These are phyloP conservation scores for Metschnikowia shivogae DNA, from an alignment of 805 yeast species.

Conservation along the genomic window DNA sequence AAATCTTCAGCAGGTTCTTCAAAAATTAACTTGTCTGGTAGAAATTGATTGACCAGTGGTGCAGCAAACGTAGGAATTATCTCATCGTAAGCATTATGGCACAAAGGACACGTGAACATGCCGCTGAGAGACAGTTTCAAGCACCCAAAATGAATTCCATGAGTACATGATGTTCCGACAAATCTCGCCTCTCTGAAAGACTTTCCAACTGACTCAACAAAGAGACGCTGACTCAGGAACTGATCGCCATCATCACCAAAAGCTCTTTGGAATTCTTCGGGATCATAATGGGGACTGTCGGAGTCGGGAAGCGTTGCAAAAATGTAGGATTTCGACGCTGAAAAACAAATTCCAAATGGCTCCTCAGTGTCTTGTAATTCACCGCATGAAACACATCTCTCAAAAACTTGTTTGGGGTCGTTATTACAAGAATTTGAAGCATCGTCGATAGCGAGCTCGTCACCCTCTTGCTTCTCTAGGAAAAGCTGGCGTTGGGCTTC, in stretches of 20 bases:
- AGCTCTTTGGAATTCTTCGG: constrained; percentile 17
- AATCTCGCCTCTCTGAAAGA: constrained; percentile 11
- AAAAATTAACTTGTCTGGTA: neutral
- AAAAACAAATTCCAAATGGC: constrained; percentile 57
- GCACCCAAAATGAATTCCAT: constrained; percentile 49
- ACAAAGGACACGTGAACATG: constrained; percentile 45
- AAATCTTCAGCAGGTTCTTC: neutral
- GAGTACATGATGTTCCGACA: constrained; percentile 37
- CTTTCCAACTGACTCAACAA: constrained; percentile 15
- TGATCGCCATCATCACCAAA: constrained; percentile 15
- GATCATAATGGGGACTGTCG: constrained; percentile 4
- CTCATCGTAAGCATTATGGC: constrained; percentile 39
- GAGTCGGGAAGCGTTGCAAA: constrained; percentile 45
- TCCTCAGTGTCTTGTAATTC: constrained; percentile 29
- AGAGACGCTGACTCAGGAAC: neutral
- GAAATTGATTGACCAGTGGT: neutral
- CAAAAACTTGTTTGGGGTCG: neutral
- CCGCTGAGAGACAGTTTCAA: constrained; percentile 22
- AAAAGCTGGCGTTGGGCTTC: constrained; percentile 49
- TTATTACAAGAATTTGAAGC: neutral
- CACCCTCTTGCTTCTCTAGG: constrained; percentile 28
- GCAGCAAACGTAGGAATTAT: neutral
- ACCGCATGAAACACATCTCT: constrained; percentile 25
- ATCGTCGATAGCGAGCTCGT: neutral
- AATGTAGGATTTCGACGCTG: constrained; percentile 41